phyloP scores from a whole-genome alignment of 202 grass and related monocot species.

The Hordeum pubiflorum region DNA sequence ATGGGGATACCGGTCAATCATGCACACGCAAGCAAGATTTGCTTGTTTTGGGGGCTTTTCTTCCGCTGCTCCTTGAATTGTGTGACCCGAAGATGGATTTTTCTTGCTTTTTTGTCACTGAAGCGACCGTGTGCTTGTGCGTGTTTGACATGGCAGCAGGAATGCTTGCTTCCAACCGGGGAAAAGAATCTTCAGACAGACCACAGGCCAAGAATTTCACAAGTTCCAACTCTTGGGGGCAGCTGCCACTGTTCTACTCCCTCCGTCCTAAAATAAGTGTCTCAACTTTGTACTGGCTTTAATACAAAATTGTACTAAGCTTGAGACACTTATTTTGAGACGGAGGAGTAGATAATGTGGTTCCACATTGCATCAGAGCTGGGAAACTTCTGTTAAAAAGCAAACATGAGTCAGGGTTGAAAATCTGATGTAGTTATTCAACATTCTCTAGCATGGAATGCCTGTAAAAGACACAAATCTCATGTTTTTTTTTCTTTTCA shows the following conservation, averaged over 20 bases:
- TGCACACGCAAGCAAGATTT: too few relatives aligned
- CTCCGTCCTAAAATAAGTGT: too few relatives aligned
- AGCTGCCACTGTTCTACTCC: background rate
- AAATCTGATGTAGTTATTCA: background rate
- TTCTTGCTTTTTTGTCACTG: too few relatives aligned
- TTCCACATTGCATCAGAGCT: background rate
- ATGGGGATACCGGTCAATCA: too few relatives aligned
- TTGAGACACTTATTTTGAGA: too few relatives aligned
- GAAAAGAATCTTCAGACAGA: background rate
- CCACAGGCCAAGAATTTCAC: background rate
- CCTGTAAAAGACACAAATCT: background rate
- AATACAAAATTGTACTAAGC: too few relatives aligned
- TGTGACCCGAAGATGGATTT: background rate
- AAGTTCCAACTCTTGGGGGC: background rate
- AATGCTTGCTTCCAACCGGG: slow-evolving; percentile 1
- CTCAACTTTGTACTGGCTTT: too few relatives aligned
- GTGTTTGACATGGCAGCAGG: too few relatives aligned
- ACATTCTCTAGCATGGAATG: background rate
- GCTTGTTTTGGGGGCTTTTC: background rate
- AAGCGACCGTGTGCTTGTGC: too few relatives aligned
- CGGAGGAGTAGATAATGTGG: background rate
- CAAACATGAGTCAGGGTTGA: background rate
- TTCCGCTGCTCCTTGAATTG: slow-evolving; percentile 5
- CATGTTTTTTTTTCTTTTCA: background rate
- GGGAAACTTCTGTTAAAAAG: background rate